These are phyloP conservation scores for Gossypium anomalum DNA, from an alignment of 345 rosid species.

Conservation along the genomic window DNA sequence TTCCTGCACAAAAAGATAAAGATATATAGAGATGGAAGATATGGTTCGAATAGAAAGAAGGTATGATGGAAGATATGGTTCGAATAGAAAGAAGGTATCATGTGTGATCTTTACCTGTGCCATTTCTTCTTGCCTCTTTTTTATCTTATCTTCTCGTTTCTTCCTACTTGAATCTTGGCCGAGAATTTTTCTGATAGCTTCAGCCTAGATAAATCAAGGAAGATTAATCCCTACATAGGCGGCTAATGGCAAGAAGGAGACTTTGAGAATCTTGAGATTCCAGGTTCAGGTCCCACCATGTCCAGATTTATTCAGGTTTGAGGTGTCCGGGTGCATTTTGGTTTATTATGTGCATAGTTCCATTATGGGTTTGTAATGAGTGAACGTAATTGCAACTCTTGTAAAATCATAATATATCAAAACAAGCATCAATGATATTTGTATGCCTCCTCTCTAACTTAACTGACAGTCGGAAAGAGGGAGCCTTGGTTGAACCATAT, in stretches of 20 bases:
- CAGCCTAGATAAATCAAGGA: slow-evolving; percentile 35
- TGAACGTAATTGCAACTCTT: no score
- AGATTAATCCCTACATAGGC: slow-evolving; percentile 1
- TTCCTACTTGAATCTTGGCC: slow-evolving; percentile 58
- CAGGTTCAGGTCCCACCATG: no score
- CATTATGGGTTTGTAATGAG: no score
- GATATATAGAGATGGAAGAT: slow-evolving; percentile 3
- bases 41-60: neutral
- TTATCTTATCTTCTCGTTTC: slow-evolving; percentile 51
- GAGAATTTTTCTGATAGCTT: slow-evolving; percentile 55
- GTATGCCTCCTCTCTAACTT: neutral
- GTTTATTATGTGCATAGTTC: no score
- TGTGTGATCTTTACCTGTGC: slow-evolving; percentile 37
- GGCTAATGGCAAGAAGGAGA: no score
- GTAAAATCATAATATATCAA: no score
- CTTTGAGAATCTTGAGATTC: no score
- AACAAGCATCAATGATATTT: neutral
- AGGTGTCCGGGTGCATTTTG: no score
- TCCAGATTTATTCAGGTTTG: no score
- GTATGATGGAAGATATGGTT: neutral
- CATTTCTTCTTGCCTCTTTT: slow-evolving; percentile 49
- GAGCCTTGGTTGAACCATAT: neutral
- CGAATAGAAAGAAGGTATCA: neutral
- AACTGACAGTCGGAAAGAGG: neutral
- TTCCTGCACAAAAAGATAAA: slow-evolving; percentile 31